phyloP scores from a whole-genome alignment of 2,329 filamentous ascomycete species.

The Alternaria metachromatica region DNA sequence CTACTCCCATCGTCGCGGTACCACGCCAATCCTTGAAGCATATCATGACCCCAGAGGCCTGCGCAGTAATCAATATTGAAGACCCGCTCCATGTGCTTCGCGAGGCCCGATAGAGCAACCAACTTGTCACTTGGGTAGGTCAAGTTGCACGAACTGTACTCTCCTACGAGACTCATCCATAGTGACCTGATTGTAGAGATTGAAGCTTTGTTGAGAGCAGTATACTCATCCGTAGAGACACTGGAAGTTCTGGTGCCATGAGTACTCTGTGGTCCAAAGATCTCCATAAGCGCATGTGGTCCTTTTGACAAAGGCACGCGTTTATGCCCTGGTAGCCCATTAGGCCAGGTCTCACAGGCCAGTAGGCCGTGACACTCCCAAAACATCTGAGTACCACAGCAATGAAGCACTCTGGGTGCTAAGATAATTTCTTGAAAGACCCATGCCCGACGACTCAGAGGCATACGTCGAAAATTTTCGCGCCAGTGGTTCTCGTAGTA shows the following conservation, averaged over 20 bases:
- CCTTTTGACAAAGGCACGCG: too few relatives aligned
- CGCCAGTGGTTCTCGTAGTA: background rate
- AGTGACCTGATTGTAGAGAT: too few relatives aligned
- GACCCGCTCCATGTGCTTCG: background rate
- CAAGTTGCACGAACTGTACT: background rate
- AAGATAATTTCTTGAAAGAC: background rate
- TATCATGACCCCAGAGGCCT: background rate
- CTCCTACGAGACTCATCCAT: too few relatives aligned
- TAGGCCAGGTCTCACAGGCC: background rate
- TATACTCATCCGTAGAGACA: too few relatives aligned
- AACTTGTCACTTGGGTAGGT: background rate
- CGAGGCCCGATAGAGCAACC: background rate
- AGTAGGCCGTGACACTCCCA: background rate
- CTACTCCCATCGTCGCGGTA: too few relatives aligned
- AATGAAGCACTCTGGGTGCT: background rate
- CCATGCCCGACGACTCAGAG: background rate
- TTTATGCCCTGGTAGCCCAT: too few relatives aligned
- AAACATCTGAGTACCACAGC: background rate
- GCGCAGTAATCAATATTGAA: background rate
- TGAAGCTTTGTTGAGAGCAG: too few relatives aligned
- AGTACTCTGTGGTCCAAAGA: background rate
- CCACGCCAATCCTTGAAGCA: background rate
- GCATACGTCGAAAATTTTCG: background rate
- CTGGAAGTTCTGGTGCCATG: background rate
- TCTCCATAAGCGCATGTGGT: too few relatives aligned